These are phyloP conservation scores for Colletotrichum musicola DNA, from an alignment of 2,329 filamentous ascomycete genomes.

Conservation along the genomic window DNA sequence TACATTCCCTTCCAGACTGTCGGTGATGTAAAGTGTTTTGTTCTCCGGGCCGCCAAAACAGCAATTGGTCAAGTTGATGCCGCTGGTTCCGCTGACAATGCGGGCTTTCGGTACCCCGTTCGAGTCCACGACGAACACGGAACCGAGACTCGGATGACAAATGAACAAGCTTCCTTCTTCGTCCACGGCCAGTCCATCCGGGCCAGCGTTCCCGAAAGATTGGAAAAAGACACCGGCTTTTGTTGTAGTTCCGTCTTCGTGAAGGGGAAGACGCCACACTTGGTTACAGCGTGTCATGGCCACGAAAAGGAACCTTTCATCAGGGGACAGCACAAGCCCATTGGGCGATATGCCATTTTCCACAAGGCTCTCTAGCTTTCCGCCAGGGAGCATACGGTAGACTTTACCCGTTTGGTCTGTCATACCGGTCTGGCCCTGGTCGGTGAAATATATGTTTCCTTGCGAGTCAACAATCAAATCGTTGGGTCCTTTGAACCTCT, in stretches of 20 bases:
- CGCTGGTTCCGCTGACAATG: constrained; percentile 48
- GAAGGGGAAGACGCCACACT: constrained; percentile 55
- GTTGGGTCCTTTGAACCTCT: constrained; percentile 58
- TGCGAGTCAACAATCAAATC: constrained; percentile 54
- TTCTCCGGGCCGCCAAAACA: constrained; percentile 54
- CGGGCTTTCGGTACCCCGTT: constrained; percentile 53
- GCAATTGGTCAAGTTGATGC: constrained; percentile 55
- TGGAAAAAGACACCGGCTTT: constrained; percentile 56
- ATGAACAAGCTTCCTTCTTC: constrained; percentile 54
- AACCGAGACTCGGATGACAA: constrained; percentile 51
- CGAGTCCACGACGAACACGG: constrained; percentile 52
- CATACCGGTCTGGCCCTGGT: constrained; percentile 59
- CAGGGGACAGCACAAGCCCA: constrained; percentile 52
- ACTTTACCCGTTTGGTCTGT: constrained; percentile 56
- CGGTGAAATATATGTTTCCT: constrained; percentile 56
- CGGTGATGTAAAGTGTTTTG: constrained; percentile 55
- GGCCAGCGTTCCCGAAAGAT: constrained; percentile 54
- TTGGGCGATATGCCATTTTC: constrained; percentile 55
- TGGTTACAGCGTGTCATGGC: constrained; percentile 56
- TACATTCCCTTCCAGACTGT: constrained; percentile 53
- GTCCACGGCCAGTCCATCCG: constrained; percentile 54
- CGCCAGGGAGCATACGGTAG: constrained; percentile 50
- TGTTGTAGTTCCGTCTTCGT: constrained; percentile 53
- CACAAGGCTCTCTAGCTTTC: constrained; percentile 52
- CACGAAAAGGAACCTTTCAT: constrained; percentile 55